Base-by-base conservation (phyloP, 2,329 filamentous ascomycete genomes). In the Ophiostoma populinum region DNA sequence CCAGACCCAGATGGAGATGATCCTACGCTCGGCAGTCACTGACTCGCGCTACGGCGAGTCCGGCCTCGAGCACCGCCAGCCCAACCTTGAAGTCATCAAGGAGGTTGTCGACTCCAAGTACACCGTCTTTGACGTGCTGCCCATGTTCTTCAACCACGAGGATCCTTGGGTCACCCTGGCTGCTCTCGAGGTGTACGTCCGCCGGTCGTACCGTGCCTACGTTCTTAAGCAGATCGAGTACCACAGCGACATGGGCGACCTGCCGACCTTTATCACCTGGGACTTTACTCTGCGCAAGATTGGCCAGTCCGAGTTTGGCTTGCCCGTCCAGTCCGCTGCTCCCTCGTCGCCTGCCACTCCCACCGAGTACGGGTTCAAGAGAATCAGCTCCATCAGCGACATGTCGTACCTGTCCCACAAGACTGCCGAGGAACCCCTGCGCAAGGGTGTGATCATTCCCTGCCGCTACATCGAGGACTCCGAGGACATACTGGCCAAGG, bases 51-150 rank as follows among this genome's bases (percentile, higher is more conserved):
- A 98, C 51, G 90, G 90, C 40, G 90, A 98, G 67, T 86, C 82
- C 41, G 86, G 87, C 34, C 93, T 82, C 80, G 87, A 94, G 44
- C 90, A 98, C 61, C 71, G 90, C 45, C 81, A 94, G 57, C 90
- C 90, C 32, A 82, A 79, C 57, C 63, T 92, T 36, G 80, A 92
- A 16, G 66, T 92, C 44, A 78, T 98, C 60, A 93, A 93, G 65
- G 90, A 98, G 57, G 86, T 98, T 21, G 83, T 98, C 35, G 90
- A 98, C 57, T 95, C 90, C 36, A 92, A 92, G 62, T 95, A 92
- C 63, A 95, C 87, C 27, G 90, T 98, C 44, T 93, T 94, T 47
- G 90, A 98, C 52, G 90, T 98, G 13, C 59, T 98, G 45, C 80
- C 87, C 7, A 75, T 83, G 39, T 98, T 98, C 72, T 98, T 98